These are phyloP conservation scores for Cryphonectria parasitica DNA, from an alignment of 2,329 filamentous ascomycete genomes.

Conservation along the genomic window DNA sequence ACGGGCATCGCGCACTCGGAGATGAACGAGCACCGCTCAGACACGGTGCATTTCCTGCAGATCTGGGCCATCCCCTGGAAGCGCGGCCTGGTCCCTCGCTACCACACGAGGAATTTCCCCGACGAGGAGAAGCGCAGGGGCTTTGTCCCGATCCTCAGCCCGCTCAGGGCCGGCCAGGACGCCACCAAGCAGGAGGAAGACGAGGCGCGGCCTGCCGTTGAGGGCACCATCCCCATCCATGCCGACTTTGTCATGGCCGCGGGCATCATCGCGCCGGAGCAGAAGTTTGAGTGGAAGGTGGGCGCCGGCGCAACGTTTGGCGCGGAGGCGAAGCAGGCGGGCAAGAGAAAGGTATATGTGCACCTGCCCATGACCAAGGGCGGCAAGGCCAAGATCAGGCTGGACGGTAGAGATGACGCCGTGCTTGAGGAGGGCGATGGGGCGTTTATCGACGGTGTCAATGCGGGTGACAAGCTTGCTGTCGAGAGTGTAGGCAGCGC, in stretches of 20 bases:
- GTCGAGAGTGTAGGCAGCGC: conserved; percentile 71
- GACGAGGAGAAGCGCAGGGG: conserved; percentile 73
- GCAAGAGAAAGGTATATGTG: conserved; percentile 74
- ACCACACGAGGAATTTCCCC: conserved; percentile 74
- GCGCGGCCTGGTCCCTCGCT: conserved; percentile 70
- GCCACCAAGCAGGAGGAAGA: conserved; percentile 67
- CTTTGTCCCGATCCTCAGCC: conserved; percentile 77
- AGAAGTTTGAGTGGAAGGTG: conserved; percentile 71
- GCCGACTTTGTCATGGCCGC: conserved; percentile 85
- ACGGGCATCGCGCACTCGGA: conserved; percentile 81
- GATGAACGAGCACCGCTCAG: conserved; percentile 72
- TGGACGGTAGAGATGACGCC: conserved; percentile 68
- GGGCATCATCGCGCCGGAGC: conserved; percentile 68
- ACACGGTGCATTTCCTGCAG: conserved; percentile 82
- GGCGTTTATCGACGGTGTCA: conserved; percentile 71
- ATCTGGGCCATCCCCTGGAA: conserved; percentile 87
- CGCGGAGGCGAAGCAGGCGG: conserved; percentile 49
- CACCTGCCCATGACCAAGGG: conserved; percentile 81
- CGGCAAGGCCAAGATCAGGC: conserved; percentile 72
- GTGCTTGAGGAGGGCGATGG: conserved; percentile 79
- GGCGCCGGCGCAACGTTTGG: conserved; percentile 49
- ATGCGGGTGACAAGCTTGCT: conserved; percentile 64
- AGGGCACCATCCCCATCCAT: conserved; percentile 78
- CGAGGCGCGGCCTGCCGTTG: conserved; percentile 62
- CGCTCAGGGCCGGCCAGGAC: conserved; percentile 67